Evolutionary conservation across 1,284 basidiomycete genomes (phyloP).

Genomic region (Cutaneotrichosporon cutaneum): DNA sequence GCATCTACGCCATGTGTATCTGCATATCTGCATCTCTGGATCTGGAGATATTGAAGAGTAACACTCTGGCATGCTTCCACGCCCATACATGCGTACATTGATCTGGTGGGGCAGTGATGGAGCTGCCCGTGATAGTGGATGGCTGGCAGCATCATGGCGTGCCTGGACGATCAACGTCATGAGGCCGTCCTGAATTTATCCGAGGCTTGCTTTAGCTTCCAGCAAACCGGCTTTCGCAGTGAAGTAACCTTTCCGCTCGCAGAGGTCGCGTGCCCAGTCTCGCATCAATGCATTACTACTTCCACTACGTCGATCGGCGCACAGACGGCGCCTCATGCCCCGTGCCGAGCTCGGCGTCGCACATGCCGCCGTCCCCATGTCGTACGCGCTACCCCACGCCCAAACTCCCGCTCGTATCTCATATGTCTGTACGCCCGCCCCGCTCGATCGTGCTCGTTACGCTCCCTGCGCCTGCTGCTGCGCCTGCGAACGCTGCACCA

Average conservation of each 20-base stretch:
- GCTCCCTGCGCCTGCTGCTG: slow-evolving; percentile 13
- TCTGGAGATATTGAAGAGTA: neutral
- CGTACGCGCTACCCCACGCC: too few species aligned
- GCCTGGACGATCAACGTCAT: slow-evolving; percentile 1
- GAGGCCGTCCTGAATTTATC: neutral
- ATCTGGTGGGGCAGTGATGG: neutral
- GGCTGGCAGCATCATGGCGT: neutral
- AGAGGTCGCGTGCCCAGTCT: too few species aligned
- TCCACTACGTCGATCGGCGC: neutral
- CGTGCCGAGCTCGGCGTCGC: neutral
- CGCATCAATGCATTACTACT: neutral
- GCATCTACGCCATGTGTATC: neutral
- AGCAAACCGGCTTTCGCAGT: too few species aligned
- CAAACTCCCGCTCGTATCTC: too few species aligned
- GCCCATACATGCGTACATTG: too few species aligned
- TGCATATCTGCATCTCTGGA: neutral
- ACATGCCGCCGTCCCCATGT: too few species aligned
- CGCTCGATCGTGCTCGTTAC: neutral
- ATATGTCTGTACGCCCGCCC: too few species aligned
- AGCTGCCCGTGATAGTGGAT: neutral
- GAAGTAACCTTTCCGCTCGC: too few species aligned
- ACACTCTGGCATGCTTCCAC: too few species aligned
- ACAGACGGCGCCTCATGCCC: neutral
- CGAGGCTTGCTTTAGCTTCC: too few species aligned
- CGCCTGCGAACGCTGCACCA: slow-evolving; percentile 41